Evolutionary conservation across 352 stramenopile genomes (phyloP).

Genomic region (Phytopythium vexans): DNA sequence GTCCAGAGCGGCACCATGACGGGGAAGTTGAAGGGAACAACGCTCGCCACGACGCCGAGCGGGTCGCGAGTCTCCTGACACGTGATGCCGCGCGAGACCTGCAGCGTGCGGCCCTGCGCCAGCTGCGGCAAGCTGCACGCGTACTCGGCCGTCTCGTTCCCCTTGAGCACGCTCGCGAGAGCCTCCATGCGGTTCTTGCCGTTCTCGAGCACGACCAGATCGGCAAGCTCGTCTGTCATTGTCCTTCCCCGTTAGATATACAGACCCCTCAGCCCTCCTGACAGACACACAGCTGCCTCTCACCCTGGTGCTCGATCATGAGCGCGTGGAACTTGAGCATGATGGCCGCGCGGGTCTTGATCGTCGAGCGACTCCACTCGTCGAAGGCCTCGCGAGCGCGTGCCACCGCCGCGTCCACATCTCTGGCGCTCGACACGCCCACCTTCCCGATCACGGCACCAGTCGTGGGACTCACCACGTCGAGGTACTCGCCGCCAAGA

Average conservation of each 20-base stretch:
- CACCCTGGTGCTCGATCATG: conserved; percentile 82
- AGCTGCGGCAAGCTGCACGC: conserved; percentile 92
- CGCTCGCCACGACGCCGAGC: conserved; percentile 89
- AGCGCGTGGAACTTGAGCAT: conserved; percentile 97
- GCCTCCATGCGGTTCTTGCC: conserved; percentile 98
- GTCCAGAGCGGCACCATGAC: conserved; percentile 99
- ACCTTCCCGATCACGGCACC: conserved; percentile 73
- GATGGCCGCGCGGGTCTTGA: conserved; percentile 93
- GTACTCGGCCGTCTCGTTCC: conserved; percentile 98
- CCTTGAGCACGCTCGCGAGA: conserved; percentile 95
- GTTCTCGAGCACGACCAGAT: conserved; percentile 94
- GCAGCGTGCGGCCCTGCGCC: conserved; percentile 84
- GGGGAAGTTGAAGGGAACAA: conserved; percentile 98
- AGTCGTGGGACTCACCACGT: conserved; percentile 67
- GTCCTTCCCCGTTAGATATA: neutral
- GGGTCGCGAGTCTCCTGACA: conserved; percentile 93
- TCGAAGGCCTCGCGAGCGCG: conserved; percentile 82
- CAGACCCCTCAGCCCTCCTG: neutral
- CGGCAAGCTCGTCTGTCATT: conserved; percentile 79
- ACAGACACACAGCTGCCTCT: neutral
- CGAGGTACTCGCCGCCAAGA: conserved; percentile 32
- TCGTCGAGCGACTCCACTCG: conserved; percentile 88
- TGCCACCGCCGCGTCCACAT: conserved; percentile 87
- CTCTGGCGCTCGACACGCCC: conserved; percentile 68
- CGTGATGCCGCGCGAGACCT: conserved; percentile 88